Conservation (phyloP, 768 basidiomycete species). For the Pulveroboletus sp. region DNA sequence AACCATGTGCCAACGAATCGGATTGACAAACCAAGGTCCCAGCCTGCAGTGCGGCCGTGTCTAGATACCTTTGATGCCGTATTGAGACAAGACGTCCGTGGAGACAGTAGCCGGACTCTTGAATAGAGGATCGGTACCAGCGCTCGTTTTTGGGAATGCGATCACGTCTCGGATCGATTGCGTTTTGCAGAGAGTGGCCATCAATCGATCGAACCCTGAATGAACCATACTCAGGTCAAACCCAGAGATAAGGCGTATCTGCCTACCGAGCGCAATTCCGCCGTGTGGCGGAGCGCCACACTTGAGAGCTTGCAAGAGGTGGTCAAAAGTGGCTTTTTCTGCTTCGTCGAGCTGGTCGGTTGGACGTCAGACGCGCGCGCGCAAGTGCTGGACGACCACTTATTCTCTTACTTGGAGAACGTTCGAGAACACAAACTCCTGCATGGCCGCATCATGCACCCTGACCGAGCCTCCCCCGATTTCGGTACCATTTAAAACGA, state of each 20-base stretch:
- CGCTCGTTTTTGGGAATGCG: conserved; percentile 90
- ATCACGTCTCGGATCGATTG: conserved; percentile 92
- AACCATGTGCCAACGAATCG: conserved; percentile 3
- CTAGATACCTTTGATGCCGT: conserved; percentile 47
- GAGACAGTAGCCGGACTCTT: conserved; percentile 71
- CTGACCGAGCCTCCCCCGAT: conserved; percentile 93
- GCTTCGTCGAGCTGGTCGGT: conserved; percentile 61
- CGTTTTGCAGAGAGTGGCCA: conserved; percentile 85
- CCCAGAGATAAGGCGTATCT: conserved; percentile 1
- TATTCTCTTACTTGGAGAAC: conserved; percentile 73
- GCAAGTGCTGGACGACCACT: conserved; percentile 1
- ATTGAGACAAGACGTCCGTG: conserved; percentile 53
- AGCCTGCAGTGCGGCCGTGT: conserved; percentile 2
- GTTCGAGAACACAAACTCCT: conserved; percentile 73
- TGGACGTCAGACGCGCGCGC: conserved; percentile 10
- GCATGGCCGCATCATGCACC: conserved; percentile 84
- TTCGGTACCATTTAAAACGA: conserved; percentile 90
- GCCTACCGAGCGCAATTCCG: conserved; percentile 84
- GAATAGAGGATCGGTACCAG: conserved; percentile 83
- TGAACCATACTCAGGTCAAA: conserved; percentile 4
- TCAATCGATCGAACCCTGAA: conserved; percentile 87
- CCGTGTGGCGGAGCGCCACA: conserved; percentile 96
- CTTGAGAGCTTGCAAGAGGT: conserved; percentile 79
- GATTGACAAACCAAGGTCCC: neutral
- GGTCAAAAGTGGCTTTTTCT: conserved; percentile 75